Conservation (phyloP, 2,329 filamentous ascomycete genomes). For the Penicillium capsulatum region DNA sequence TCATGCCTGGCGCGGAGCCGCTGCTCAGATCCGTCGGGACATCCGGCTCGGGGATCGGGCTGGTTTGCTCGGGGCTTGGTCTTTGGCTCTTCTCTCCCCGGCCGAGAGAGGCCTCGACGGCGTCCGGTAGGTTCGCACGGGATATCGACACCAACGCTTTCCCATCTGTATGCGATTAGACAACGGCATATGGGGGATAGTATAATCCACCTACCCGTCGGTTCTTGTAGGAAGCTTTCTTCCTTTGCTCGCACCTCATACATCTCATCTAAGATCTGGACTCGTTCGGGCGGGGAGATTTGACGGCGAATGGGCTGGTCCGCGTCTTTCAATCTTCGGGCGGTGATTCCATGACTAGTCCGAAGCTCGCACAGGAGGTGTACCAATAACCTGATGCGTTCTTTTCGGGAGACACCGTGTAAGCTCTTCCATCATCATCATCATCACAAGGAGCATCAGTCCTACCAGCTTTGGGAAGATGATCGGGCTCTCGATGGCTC, state of each 20-base stretch:
- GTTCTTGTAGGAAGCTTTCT: constrained; percentile 36
- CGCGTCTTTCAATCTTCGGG: constrained; percentile 38
- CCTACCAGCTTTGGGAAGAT: constrained; percentile 33
- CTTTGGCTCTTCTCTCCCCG: constrained; percentile 8
- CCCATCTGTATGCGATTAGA: constrained; percentile 20
- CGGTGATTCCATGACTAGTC: constrained; percentile 35
- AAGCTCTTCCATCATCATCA: too few species aligned
- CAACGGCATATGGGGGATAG: neutral
- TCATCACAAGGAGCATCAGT: neutral
- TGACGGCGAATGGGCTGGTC: constrained; percentile 39
- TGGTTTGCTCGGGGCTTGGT: constrained; percentile 16
- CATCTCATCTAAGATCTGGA: constrained; percentile 40
- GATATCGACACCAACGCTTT: constrained; percentile 25
- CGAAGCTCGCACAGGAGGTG: constrained; percentile 40
- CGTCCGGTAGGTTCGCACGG: constrained; percentile 28
- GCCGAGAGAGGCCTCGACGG: constrained; percentile 15
- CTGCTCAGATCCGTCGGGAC: constrained; percentile 6
- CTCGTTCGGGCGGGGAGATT: constrained; percentile 33
- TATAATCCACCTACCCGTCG: constrained; percentile 30
- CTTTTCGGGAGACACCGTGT: constrained; percentile 15
- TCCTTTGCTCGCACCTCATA: constrained; percentile 39
- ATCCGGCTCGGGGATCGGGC: constrained; percentile 8
- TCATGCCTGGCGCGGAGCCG: constrained; percentile 3
- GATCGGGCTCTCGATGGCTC: constrained; percentile 33
- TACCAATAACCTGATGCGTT: constrained; percentile 38